Percentiles rank a stretch among this genome's conserved stretches.
phyloP scores from a whole-genome alignment of 331 rosid species.

The Quercus phellos region DNA sequence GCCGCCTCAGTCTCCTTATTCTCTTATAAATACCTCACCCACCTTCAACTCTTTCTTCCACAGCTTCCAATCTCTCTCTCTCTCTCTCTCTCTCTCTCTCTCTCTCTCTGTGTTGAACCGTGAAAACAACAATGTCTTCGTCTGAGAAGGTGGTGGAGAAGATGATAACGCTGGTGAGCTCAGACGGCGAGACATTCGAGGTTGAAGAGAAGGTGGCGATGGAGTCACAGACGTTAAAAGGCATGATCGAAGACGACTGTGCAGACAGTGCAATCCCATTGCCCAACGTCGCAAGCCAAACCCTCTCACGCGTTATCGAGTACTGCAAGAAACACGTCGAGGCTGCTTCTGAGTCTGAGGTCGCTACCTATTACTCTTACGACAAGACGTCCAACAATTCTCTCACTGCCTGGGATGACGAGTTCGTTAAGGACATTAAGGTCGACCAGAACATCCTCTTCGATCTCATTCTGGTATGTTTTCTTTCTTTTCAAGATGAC shows the following conservation, averaged over 20 bases:
- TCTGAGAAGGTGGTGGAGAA: too few relatives aligned
- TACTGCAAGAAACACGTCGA: constrained; percentile 36
- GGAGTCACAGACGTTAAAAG: constrained; percentile 26
- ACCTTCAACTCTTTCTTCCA: too few relatives aligned
- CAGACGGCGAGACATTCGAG: constrained; percentile 7
- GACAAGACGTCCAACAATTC: too few relatives aligned
- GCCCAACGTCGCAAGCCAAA: constrained; percentile 9
- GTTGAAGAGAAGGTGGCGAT: constrained; percentile 26
- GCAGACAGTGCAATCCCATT: constrained; percentile 11
- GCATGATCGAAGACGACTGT: constrained; percentile 25
- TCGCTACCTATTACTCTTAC: too few relatives aligned
- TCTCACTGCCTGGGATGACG: constrained; percentile 19
- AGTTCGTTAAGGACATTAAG: constrained; percentile 10
- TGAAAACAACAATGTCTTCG: too few relatives aligned
- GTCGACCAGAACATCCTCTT: constrained; percentile 16
- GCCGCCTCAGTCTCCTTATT: too few relatives aligned
- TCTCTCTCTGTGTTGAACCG: too few relatives aligned
- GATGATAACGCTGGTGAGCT: too few relatives aligned
- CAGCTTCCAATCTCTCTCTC: too few relatives aligned
- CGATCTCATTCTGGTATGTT: constrained; percentile 14
- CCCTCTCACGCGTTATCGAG: constrained; percentile 22
- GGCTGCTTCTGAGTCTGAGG: background rate
- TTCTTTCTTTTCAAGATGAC: too few relatives aligned
- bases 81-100: too few relatives aligned
- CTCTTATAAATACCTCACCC: too few relatives aligned